These are phyloP conservation scores for Sporothrix euskadiensis DNA, from an alignment of 2,329 filamentous ascomycete genomes.

Conservation along the genomic window DNA sequence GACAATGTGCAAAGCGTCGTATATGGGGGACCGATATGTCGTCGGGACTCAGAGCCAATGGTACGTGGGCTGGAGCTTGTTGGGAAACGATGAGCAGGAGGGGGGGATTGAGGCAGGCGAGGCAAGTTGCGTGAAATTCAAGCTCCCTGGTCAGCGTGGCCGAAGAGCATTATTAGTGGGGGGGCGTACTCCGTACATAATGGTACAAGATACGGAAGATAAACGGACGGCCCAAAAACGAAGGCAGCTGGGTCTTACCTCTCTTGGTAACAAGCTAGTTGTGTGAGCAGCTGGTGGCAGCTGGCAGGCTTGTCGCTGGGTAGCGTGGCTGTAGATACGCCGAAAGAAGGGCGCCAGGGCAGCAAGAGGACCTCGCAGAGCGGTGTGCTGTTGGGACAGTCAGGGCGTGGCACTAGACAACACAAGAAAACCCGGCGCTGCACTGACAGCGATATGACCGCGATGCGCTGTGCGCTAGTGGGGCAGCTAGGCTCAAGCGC, in stretches of 20 bases:
- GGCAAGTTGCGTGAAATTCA: constrained; percentile 27
- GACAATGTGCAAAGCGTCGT: neutral
- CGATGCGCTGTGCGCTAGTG: constrained; percentile 15
- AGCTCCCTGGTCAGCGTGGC: constrained; percentile 15
- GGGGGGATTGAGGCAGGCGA: neutral
- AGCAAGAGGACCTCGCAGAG: neutral
- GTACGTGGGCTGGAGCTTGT: neutral
- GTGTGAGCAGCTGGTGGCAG: constrained; percentile 19
- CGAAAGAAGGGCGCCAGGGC: neutral
- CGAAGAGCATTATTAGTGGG: constrained; percentile 15
- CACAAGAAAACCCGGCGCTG: neutral
- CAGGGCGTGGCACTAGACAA: neutral
- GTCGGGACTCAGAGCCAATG: neutral
- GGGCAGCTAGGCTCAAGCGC: constrained; percentile 14
- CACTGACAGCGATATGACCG: constrained; percentile 25
- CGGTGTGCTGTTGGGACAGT: neutral
- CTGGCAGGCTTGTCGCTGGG: constrained; percentile 2
- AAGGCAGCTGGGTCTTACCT: neutral
- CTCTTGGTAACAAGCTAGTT: no score
- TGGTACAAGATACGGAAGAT: neutral
- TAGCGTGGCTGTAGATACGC: no score
- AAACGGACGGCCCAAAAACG: neutral
- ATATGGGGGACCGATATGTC: neutral
- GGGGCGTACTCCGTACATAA: neutral
- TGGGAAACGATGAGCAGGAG: neutral